These are phyloP conservation scores for Plenodomus tracheiphilus DNA, from an alignment of 2,329 filamentous ascomycete species.

Conservation along the genomic window DNA sequence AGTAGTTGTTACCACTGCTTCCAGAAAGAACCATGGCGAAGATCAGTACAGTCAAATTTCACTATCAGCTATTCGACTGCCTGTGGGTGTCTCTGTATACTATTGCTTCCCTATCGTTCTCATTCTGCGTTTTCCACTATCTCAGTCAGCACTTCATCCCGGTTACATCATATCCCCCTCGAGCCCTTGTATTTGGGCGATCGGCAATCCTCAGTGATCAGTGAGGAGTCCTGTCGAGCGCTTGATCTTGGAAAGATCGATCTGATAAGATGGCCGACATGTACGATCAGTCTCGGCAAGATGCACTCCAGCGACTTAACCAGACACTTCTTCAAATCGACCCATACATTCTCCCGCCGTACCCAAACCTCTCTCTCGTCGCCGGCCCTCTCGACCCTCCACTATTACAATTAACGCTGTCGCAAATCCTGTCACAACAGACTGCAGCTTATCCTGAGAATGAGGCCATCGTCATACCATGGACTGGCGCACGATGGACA, in stretches of 20 bases:
- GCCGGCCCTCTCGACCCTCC: conserved; percentile 70
- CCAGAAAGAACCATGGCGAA: conserved; percentile 13
- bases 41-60: conserved; percentile 8
- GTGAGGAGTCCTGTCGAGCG: not conserved
- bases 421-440: conserved; percentile 73
- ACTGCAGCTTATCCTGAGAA: conserved; percentile 65
- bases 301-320: conserved; percentile 40
- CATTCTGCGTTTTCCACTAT: conserved; percentile 12
- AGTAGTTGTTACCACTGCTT: conserved; percentile 11
- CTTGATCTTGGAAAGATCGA: not conserved
- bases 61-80: conserved; percentile 15
- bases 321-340: conserved; percentile 45
- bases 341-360: conserved; percentile 42
- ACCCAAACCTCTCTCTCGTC: conserved; percentile 60
- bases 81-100: conserved; percentile 25
- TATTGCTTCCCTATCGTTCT: conserved; percentile 19
- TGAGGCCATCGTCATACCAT: conserved; percentile 74
- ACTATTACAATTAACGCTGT: conserved; percentile 71
- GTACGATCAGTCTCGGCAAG: conserved; percentile 30
- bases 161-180: conserved; percentile 8
- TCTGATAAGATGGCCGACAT: conserved; percentile 26
- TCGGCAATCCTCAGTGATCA: not conserved
- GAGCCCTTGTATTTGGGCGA: not conserved
- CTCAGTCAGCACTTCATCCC: conserved; percentile 15
- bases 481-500: conserved; percentile 74